Evolutionary conservation across 2,329 filamentous ascomycete species (phyloP), one percentile per base, ranked within the genome.

Genomic region (Sarocladiaceae sp.): DNA sequence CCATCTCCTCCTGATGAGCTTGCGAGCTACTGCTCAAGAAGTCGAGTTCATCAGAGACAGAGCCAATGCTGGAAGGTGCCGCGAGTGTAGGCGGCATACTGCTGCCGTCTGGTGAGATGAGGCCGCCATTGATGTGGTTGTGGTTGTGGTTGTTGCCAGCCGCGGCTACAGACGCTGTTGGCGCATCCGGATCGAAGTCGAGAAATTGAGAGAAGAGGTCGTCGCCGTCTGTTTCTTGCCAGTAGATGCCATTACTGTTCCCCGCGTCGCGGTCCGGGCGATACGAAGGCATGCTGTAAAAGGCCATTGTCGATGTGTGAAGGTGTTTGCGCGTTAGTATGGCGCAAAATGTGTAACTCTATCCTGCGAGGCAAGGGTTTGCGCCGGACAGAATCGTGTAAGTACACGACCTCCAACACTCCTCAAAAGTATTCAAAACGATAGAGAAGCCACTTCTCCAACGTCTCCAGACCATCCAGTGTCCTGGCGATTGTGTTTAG

Each of bases 121-220:
- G 11, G 17, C 17, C 44, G 44, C 25, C 26, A 26, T 33, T 33
- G 13, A 31, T 31, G 4, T 25, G 20, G 17, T 44, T 22, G 15
- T 37, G 35, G 35, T 17, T 37, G 35, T 37, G 15, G 35, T 17
- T 37, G 35, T 12, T 17, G 12, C 12, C 35, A 8, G 35, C 35
- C 5, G 40, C 40, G 13, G 40, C 40, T n/a, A 15, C 40, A 29
- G 22, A 18, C 4, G 23, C 40, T 33, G 44, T 22, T 13, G 44
- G 44, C n/a, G 44, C 44, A 48, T 48, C 44, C 15, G 44, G 44
- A 28, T 48, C 28, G 44, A 48, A 48, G 44, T 48, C 44, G 44
- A 48, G 44, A 28, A 48, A 48, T 17, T 48, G 44, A 11, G 44
- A 48, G 44, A 48, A 48, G 44, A 48, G 44, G 18, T 48, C 44